Conservation (phyloP, 169 alveolate genomes). For the Plasmodium cynomolgi region DNA sequence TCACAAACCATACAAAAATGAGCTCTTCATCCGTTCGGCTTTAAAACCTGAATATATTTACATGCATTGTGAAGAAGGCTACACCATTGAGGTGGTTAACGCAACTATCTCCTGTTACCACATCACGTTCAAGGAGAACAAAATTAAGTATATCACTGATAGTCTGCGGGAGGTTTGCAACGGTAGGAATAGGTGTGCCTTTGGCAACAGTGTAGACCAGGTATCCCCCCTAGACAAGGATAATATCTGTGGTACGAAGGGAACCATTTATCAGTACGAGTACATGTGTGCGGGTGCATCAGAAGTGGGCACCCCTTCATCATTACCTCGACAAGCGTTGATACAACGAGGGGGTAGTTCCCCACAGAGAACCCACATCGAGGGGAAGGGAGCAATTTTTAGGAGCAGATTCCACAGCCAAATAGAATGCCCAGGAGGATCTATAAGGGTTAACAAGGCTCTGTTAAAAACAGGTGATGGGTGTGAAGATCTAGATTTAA, state of each 20-base stretch:
- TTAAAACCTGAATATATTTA: conserved; percentile 25
- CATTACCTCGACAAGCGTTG: not conserved
- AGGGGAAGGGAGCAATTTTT: conserved; percentile 6
- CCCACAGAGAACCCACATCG: not conserved
- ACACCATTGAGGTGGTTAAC: conserved; percentile 25
- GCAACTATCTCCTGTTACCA: conserved; percentile 28
- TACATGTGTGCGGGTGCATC: conserved; percentile 3
- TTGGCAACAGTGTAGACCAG: conserved; percentile 2
- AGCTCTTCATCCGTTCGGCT: conserved; percentile 3
- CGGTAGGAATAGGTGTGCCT: conserved; percentile 11
- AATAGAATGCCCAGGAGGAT: conserved; percentile 50
- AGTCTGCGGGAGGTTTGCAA: conserved; percentile 11
- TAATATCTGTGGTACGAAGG: not conserved
- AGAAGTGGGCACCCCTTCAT: not conserved
- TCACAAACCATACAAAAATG: not conserved
- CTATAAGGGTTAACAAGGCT: conserved; percentile 15
- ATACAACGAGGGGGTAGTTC: not conserved
- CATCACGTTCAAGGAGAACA: not conserved
- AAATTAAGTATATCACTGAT: conserved; percentile 15
- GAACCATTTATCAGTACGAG: conserved; percentile 7
- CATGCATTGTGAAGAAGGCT: conserved; percentile 8
- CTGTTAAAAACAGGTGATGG: conserved; percentile 28
- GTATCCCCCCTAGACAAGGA: not conserved
- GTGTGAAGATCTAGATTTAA: conserved; percentile 25
- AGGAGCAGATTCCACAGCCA: conserved; percentile 33